Conservation (phyloP, 768 basidiomycete genomes). For the Lactarius evosmus region DNA sequence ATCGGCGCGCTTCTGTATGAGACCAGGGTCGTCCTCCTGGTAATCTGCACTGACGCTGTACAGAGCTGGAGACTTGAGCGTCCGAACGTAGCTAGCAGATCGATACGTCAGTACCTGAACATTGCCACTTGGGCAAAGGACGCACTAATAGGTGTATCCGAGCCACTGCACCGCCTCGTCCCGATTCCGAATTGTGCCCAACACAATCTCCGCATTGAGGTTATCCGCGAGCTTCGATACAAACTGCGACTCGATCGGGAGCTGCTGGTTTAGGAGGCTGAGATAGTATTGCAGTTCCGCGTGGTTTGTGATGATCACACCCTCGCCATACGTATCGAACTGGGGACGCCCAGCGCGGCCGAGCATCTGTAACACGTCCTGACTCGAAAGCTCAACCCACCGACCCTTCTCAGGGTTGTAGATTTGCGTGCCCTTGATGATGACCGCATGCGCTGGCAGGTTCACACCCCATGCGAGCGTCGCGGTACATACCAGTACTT, state of each 20-base stretch:
- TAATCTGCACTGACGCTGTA: slow-evolving; percentile 91
- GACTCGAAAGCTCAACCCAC: slow-evolving; percentile 93
- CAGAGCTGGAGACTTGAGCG: slow-evolving; percentile 84
- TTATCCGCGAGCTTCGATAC: slow-evolving; percentile 92
- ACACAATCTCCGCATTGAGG: slow-evolving; percentile 93
- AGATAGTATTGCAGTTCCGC: slow-evolving; percentile 96
- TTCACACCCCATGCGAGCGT: slow-evolving; percentile 99
- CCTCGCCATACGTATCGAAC: slow-evolving; percentile 95
- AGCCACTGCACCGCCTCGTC: slow-evolving; percentile 98
- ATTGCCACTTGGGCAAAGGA: slow-evolving; percentile 11
- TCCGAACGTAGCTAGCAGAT: slow-evolving; percentile 77
- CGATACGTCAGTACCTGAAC: slow-evolving; percentile 25
- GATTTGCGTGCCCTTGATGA: slow-evolving; percentile 99
- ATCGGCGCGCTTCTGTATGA: slow-evolving; percentile 93
- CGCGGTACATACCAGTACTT: slow-evolving; percentile 94
- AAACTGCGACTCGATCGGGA: slow-evolving; percentile 96
- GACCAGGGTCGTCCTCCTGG: slow-evolving; percentile 73
- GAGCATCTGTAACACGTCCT: slow-evolving; percentile 98
- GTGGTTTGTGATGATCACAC: slow-evolving; percentile 98
- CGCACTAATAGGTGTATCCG: slow-evolving; percentile 81
- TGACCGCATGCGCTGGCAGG: slow-evolving; percentile 93
- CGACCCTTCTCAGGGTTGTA: slow-evolving; percentile 99
- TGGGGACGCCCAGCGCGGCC: slow-evolving; percentile 97
- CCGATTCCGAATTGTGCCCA: slow-evolving; percentile 90
- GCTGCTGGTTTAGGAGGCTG: slow-evolving; percentile 91